Evolutionary conservation across 768 basidiomycete genomes (phyloP).

Genomic region (Mycena venus): DNA sequence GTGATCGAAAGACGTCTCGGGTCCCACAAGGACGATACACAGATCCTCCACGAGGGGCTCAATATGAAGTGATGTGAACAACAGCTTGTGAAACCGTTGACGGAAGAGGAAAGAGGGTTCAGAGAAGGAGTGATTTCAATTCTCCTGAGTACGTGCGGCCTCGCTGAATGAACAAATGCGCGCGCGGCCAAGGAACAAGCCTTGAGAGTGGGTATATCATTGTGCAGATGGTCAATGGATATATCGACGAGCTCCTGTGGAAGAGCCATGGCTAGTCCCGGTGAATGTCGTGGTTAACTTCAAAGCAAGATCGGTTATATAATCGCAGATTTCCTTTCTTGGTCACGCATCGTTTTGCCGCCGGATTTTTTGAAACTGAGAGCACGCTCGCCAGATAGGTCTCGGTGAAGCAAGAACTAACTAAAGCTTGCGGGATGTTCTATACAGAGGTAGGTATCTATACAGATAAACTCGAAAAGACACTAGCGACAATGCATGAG

Average conservation of each 20-base stretch:
- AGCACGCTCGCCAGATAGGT: too few species aligned
- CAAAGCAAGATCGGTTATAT: too few species aligned
- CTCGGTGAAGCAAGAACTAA: too few species aligned
- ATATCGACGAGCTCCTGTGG: slow-evolving; percentile 19
- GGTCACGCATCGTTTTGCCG: too few species aligned
- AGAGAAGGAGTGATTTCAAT: not conserved
- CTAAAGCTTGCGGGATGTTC: too few species aligned
- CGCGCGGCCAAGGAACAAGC: not conserved
- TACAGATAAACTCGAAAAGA: too few species aligned
- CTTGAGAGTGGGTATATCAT: slow-evolving; percentile 1
- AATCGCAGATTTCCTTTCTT: too few species aligned
- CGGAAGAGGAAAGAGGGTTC: not conserved
- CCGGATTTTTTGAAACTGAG: too few species aligned
- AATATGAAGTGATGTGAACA: not conserved
- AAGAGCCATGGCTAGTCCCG: too few species aligned
- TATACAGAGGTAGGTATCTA: too few species aligned
- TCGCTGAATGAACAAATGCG: not conserved
- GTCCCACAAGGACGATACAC: not conserved
- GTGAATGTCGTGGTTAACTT: too few species aligned
- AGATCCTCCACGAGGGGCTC: not conserved
- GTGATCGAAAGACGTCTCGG: not conserved
- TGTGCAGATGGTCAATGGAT: not conserved
- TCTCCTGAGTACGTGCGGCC: not conserved
- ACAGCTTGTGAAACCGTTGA: not conserved
- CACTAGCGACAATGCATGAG: too few species aligned